Evolutionary conservation across 2,329 filamentous ascomycete species (phyloP), one percentile per base, ranked within the genome.

Genomic region (Fusarium annulatum): DNA sequence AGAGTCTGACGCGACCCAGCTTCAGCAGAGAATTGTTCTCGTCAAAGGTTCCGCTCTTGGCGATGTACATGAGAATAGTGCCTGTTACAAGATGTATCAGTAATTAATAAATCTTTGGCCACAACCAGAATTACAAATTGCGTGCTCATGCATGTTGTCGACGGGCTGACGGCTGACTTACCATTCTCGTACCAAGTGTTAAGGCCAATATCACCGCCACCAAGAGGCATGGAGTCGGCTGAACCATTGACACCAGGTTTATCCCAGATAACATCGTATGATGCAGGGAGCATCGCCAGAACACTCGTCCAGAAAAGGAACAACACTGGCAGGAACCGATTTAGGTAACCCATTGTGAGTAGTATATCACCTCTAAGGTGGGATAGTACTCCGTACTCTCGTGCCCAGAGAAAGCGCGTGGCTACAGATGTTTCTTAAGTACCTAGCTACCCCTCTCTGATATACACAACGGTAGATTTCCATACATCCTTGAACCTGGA

Each of bases 121-220:
- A 28, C 26, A 28, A 28, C 26, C 26, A 7, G 26, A 28, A 28
- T 28, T 28, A 28, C 26, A 28, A 28, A 28, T 28, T 28, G 26
- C 26, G 26, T 28, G 26, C 26, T 28, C 26, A 28, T 7, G 26
- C 26, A 28, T 28, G 26, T 28, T 28, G 26, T 28, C 26, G 26
- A 28, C 26, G 26, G 26, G 26, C 26, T 28, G 26, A 28, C 26
- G 26, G 26, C 26, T 28, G 26, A 28, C 26, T 45, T 43, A 64
- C 62, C 28, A 45, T 64, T 64, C 38, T 64, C 62, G 33, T 64
- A 64, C 62, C 62, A 64, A 15, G 62, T 64, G 26, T 64, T 64
- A 1, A 64, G 7, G 21, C 62, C 62, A 33, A 64, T 28, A 26
- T 64, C 62, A 14, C 62, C 62, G 6, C 62, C 62, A 8, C 62